Evolutionary conservation across 2,329 filamentous ascomycete species (phyloP), one percentile per base, ranked within the genome.

Genomic region (Colletotrichum sp.): DNA sequence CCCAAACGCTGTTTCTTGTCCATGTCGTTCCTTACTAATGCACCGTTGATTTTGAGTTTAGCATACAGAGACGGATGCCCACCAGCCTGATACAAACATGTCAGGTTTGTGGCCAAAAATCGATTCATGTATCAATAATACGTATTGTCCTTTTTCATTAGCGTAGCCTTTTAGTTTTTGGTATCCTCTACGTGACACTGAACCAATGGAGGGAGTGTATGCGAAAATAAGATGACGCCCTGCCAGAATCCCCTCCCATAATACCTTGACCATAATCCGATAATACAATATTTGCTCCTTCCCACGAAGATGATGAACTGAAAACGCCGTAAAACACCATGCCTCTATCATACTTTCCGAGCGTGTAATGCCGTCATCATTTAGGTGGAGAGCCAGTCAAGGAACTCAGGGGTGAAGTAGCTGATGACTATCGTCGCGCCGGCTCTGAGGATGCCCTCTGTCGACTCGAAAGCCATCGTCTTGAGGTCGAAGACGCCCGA

Each of bases 401-500:
- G 85, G 82, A 94, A 93, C 79, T 93, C 95, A 1, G 97, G 97
- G 1, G 95, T 96, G 82, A 99, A 99, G 86, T 99, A 99, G 85
- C 92, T 97, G 80, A 99, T 91, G 59, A 99, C 91, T 81, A 99
- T 99, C 0, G 94, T 96, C 8, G 97, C 97, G 59, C 97, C 97
- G 10, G 97, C 97, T 79, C 97, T 91, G 76, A 99, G 87, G 78
- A 99, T 99, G 28, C 96, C 95, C 85, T 99, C 95, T 1, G 95
- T 98, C 75, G 95, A 94, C 88, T 99, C 97, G 80, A 98, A 96
- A 0, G 95, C 97, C 95, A 98, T 98, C 6, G 93, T 89, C 88
- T 96, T 97, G 82, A 99, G 88, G 83, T 98, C 96, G 82, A 99
- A 99, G 5, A 99, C 97, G 6, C 97, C 97, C 2, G 97, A 96